Percentiles rank a stretch among this genome's conserved stretches.
These are phyloP conservation scores for Anthracocystis panici-leucophaei DNA, from an alignment of 1,284 basidiomycete genomes.

Conservation along the genomic window DNA sequence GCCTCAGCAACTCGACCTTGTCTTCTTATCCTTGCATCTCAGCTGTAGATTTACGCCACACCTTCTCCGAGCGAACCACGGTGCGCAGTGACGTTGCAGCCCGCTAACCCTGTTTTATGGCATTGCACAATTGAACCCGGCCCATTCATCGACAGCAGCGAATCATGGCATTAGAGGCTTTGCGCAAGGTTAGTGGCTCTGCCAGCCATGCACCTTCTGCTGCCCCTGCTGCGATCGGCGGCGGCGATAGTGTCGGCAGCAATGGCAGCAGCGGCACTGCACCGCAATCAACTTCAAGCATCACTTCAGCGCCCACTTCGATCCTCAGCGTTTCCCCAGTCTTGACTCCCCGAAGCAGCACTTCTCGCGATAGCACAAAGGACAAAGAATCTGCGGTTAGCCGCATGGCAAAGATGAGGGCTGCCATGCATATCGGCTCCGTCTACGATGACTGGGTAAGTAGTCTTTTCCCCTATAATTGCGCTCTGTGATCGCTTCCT, in stretches of 20 bases:
- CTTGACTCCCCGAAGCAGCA: constrained; percentile 30
- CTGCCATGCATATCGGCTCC: constrained; percentile 76
- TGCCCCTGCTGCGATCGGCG: not conserved
- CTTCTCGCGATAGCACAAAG: constrained; percentile 22
- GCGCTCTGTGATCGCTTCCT: not conserved
- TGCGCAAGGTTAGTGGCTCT: constrained; percentile 37
- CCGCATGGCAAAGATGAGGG: constrained; percentile 45
- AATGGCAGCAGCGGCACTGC: constrained; percentile 16
- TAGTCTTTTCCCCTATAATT: not conserved
- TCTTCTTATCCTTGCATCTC: constrained; percentile 3
- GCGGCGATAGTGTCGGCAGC: not conserved
- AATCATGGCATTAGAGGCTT: constrained; percentile 17
- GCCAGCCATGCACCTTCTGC: constrained; percentile 10
- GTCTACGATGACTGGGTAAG: constrained; percentile 82
- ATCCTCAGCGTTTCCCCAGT: constrained; percentile 22
- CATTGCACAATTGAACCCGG: not conserved
- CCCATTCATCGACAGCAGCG: not conserved
- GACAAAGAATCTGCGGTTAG: constrained; percentile 29
- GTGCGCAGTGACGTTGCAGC: constrained; percentile 5
- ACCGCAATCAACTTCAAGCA: constrained; percentile 16
- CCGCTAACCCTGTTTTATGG: not conserved
- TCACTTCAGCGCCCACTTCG: constrained; percentile 30
- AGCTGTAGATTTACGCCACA: not conserved
- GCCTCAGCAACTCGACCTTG: not conserved
- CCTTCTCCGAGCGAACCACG: not conserved